phyloP scores from a whole-genome alignment of 495 filamentous ascomycete genomes.

The Haplographium delicatum region DNA sequence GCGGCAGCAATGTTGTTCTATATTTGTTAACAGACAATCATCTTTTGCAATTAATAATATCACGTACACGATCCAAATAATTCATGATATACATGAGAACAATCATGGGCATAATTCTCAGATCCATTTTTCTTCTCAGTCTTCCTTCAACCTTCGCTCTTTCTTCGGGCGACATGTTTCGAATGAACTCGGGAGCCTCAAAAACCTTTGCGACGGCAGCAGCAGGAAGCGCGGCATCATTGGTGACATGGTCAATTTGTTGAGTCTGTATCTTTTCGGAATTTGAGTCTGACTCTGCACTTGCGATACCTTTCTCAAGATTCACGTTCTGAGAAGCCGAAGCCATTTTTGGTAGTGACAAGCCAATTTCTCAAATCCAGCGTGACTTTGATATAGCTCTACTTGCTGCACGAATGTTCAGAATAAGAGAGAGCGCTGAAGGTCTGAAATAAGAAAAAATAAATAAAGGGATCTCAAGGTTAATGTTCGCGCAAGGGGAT shows the following conservation, averaged over 20 bases:
- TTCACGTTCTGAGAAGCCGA: slow-evolving; percentile 4
- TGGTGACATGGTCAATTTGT: slow-evolving; percentile 13
- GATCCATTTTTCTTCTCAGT: slow-evolving; percentile 60
- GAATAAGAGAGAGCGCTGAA: no score
- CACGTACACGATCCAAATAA: slow-evolving; percentile 66
- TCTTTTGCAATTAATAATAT: no score
- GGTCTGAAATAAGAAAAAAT: no score
- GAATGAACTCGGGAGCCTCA: slow-evolving; percentile 47
- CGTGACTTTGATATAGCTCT: no score
- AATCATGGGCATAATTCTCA: slow-evolving; percentile 56
- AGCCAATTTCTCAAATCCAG: no score
- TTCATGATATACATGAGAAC: slow-evolving; percentile 77
- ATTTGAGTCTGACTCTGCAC: slow-evolving; percentile 3
- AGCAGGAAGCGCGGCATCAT: neutral
- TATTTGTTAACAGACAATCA: neutral
- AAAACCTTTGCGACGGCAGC: slow-evolving; percentile 17
- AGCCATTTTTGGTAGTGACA: slow-evolving; percentile 5
- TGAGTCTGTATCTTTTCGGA: slow-evolving; percentile 14
- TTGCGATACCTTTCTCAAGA: slow-evolving; percentile 11
- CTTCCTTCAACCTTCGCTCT: slow-evolving; percentile 41
- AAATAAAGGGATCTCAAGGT: no score
- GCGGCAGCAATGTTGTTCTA: slow-evolving; percentile 49
- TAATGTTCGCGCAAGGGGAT: no score
- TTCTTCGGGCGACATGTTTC: slow-evolving; percentile 43
- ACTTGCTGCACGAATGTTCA: no score